These are phyloP conservation scores for Chaetomium globosum DNA, from an alignment of 2,329 filamentous ascomycete species.

Conservation along the genomic window DNA sequence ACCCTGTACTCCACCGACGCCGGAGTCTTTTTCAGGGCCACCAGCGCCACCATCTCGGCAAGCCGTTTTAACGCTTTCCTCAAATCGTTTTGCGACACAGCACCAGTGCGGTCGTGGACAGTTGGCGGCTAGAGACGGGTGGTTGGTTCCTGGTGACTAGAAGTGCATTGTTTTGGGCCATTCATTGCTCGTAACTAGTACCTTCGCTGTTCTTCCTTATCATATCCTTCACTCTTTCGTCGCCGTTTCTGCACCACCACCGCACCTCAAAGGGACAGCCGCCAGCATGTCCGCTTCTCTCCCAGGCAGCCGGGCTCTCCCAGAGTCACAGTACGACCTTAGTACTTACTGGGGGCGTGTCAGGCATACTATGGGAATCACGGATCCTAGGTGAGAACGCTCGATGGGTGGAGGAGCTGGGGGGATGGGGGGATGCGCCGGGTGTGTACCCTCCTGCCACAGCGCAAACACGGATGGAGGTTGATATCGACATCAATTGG, in stretches of 20 bases:
- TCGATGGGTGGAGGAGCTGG: slow-evolving; percentile 15
- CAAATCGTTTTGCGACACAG: slow-evolving; percentile 13
- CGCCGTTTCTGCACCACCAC: neutral
- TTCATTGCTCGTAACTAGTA: neutral
- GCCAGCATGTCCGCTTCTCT: slow-evolving; percentile 65
- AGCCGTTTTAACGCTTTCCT: slow-evolving; percentile 26
- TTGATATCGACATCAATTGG: slow-evolving; percentile 3
- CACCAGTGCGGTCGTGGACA: slow-evolving; percentile 7
- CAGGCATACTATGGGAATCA: slow-evolving; percentile 82
- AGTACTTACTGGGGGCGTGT: slow-evolving; percentile 94
- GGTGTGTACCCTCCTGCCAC: slow-evolving; percentile 20
- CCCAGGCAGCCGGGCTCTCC: slow-evolving; percentile 75
- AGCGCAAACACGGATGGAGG: slow-evolving; percentile 1
- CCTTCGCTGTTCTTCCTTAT: neutral
- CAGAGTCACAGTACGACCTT: slow-evolving; percentile 89
- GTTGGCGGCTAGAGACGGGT: slow-evolving; percentile 6
- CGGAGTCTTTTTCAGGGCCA: slow-evolving; percentile 29
- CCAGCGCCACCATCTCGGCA: slow-evolving; percentile 2
- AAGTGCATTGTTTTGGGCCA: neutral
- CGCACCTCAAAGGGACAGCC: neutral
- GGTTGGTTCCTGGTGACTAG: slow-evolving; percentile 4
- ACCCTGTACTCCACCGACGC: slow-evolving; percentile 30
- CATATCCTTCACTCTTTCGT: neutral
- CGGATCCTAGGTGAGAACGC: slow-evolving; percentile 85
- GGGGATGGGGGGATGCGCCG: slow-evolving; percentile 8